These are phyloP conservation scores for Penicillium maclennaniae DNA, from an alignment of 495 filamentous ascomycete species.

Conservation along the genomic window DNA sequence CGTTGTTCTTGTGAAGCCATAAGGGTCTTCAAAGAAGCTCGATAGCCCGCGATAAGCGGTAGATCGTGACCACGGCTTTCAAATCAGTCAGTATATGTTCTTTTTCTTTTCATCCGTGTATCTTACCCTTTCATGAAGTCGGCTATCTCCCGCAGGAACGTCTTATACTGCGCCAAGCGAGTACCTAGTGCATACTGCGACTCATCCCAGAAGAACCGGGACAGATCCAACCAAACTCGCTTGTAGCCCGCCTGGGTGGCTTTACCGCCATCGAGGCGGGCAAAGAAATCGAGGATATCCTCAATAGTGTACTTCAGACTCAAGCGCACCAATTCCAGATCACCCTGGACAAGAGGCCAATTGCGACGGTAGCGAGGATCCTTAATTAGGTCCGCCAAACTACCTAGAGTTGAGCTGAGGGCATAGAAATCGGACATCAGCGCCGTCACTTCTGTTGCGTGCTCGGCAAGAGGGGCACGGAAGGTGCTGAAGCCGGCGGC, in stretches of 20 bases:
- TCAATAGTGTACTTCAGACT: slow-evolving; percentile 53
- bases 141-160: slow-evolving; percentile 46
- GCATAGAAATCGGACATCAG: slow-evolving; percentile 53
- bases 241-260: slow-evolving; percentile 39
- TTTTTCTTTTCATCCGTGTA: neutral
- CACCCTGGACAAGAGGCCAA: slow-evolving; percentile 32
- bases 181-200: slow-evolving; percentile 45
- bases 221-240: slow-evolving; percentile 51
- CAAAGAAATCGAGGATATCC: slow-evolving; percentile 51
- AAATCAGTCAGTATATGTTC: neutral
- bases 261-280: slow-evolving; percentile 36
- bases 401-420: slow-evolving; percentile 47
- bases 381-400: slow-evolving; percentile 39
- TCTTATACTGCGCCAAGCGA: slow-evolving; percentile 53
- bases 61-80: slow-evolving; percentile 15
- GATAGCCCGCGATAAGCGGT: slow-evolving; percentile 30
- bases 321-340: slow-evolving; percentile 42
- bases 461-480: slow-evolving; percentile 47
- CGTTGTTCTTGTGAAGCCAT: slow-evolving; percentile 38
- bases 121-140: slow-evolving; percentile 47
- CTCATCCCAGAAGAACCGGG: slow-evolving; percentile 46
- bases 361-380: slow-evolving; percentile 31
- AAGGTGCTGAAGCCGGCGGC: slow-evolving; percentile 52
- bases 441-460: slow-evolving; percentile 51
- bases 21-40: slow-evolving; percentile 32